Percentiles rank a stretch among this genome's conserved stretches.
phyloP scores from a whole-genome alignment of 2,329 filamentous ascomycete species.

The Aspergillus glaucus region DNA sequence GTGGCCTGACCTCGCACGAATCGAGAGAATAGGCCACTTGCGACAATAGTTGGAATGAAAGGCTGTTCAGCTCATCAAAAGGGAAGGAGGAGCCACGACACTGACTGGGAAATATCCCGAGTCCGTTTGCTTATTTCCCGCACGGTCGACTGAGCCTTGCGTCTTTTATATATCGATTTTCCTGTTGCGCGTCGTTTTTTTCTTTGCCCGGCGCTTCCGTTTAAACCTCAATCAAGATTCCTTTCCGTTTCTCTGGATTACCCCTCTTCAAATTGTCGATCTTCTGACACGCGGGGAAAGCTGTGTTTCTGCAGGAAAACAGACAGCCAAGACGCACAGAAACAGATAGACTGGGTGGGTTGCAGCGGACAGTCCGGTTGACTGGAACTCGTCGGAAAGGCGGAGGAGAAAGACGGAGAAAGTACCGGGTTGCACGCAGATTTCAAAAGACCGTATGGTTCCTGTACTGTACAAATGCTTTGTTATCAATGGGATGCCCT shows the following conservation, averaged over 20 bases:
- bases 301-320: slow-evolving; percentile 22
- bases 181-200: background rate
- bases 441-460: slow-evolving; percentile 15
- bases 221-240: slow-evolving; percentile 12
- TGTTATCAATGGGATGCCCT: slow-evolving; percentile 15
- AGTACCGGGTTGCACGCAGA: slow-evolving; percentile 13
- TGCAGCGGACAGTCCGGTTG: slow-evolving; percentile 26
- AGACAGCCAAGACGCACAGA: slow-evolving; percentile 2
- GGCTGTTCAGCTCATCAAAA: background rate
- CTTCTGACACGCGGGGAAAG: slow-evolving; percentile 29
- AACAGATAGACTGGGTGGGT: slow-evolving; percentile 7
- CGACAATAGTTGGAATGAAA: background rate
- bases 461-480: slow-evolving; percentile 22
- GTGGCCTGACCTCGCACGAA: background rate
- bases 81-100: background rate
- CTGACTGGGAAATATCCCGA: background rate
- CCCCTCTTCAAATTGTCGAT: slow-evolving; percentile 26
- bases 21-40: background rate
- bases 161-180: background rate
- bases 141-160: background rate
- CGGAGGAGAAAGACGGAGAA: slow-evolving; percentile 6
- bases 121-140: background rate
- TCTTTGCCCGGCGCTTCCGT: slow-evolving; percentile 2
- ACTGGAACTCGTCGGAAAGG: slow-evolving; percentile 12
- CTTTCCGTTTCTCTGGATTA: slow-evolving; percentile 11